Base-by-base conservation (phyloP, 768 basidiomycete species). In the Myochromella boudieri region DNA sequence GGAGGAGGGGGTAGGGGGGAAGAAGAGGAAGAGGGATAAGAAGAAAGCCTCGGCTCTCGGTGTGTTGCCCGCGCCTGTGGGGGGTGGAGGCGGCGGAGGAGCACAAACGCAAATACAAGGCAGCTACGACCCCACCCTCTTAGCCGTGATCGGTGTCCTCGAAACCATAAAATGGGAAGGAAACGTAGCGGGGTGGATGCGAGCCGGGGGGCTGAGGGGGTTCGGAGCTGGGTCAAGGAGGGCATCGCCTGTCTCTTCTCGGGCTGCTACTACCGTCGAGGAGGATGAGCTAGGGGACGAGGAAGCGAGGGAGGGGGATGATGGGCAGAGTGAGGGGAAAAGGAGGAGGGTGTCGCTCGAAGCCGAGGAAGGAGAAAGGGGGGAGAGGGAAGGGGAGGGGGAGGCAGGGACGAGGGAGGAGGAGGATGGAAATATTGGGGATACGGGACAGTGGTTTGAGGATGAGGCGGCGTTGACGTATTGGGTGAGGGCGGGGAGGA, bases 181-280 rank as follows among this genome's bases (percentile, higher is more conserved):
- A 45, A 88, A 84, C 53, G 76, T 89, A 18, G 80, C 85, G 0
- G 78, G 73, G 15, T 89, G 87, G 87, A 71, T 87, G 45, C 70
- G 74, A 12, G 57, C 59, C 15, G 83, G 84, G 1, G 83, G 84
- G 1, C 18, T 57, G 18, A 21, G 24, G 15, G 32, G 17, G 14
- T 32, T 25, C 28, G 6, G 8, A 12, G 15, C 22, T 21, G n/a
- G n/a, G n/a, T n/a, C n/a, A n/a, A n/a, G n/a, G n/a, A n/a, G n/a
- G n/a, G n/a, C 36, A 4, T 33, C 32, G 6, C 32, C 32, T 6
- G 12, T 15, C 32, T 20, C 37, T 7, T 8, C 21, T 37, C 11
- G 1, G 27, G 2, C 27, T 1, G 31, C 4, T 12, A 3, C 15
- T 3, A 32, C 24, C 6, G 15, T n/a, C 12, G 42, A 2, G 10